Evolutionary conservation across 352 stramenopile species (phyloP).

Genomic region (Phytophthora hibernalis): DNA sequence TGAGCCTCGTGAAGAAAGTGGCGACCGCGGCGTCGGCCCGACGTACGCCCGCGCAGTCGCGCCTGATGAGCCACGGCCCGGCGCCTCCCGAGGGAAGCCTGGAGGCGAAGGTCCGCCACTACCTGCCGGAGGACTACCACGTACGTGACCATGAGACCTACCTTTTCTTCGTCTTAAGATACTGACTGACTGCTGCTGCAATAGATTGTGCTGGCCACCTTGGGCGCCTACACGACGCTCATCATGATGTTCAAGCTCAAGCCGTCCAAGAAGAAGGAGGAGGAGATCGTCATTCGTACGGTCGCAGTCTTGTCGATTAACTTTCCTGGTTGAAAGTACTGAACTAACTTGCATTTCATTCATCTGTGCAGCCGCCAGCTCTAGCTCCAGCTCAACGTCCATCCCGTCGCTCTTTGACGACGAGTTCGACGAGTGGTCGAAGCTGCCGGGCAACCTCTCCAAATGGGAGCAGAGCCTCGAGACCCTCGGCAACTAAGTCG

Average conservation of each 20-base stretch:
- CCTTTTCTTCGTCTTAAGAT: not conserved
- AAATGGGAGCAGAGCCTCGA: constrained; percentile 91
- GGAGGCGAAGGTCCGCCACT: constrained; percentile 86
- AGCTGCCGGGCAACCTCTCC: constrained; percentile 84
- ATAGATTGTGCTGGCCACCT: constrained; percentile 86
- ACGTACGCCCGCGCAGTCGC: constrained; percentile 61
- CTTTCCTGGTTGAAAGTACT: not conserved
- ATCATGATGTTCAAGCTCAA: constrained; percentile 89
- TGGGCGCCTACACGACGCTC: constrained; percentile 83
- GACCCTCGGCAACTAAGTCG: constrained; percentile 79
- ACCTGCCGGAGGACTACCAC: constrained; percentile 88
- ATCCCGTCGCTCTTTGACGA: constrained; percentile 88
- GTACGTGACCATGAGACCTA: constrained; percentile 42
- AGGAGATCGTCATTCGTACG: constrained; percentile 61
- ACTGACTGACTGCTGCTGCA: not conserved
- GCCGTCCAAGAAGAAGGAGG: constrained; percentile 81
- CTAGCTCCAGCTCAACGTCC: constrained; percentile 52
- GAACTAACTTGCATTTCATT: not conserved
- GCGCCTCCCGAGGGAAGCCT: constrained; percentile 71
- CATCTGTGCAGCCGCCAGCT: constrained; percentile 40
- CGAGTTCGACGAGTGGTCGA: constrained; percentile 88
- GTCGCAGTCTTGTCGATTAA: not conserved
- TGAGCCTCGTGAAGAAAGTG: constrained; percentile 83
- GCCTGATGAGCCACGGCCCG: constrained; percentile 79
- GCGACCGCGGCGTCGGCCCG: constrained; percentile 42